Conservation (phyloP, 2,329 filamentous ascomycete species). For the Talaromyces sp. region DNA sequence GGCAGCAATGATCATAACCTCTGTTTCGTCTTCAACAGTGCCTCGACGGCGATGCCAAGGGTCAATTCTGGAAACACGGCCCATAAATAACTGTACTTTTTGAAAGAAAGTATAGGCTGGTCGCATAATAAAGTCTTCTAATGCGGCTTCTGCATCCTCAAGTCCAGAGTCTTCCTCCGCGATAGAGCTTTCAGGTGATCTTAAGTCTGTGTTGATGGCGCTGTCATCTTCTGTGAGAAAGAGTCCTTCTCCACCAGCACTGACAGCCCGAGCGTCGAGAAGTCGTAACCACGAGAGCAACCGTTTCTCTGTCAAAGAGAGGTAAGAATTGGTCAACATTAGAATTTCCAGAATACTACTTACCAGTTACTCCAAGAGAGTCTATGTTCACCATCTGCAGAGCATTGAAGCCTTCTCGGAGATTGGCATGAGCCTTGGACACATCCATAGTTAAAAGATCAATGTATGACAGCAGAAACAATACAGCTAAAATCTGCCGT, state of each 20-base stretch:
- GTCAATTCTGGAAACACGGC: slow-evolving; percentile 59
- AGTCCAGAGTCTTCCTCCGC: slow-evolving; percentile 46
- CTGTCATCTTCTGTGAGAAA: slow-evolving; percentile 56
- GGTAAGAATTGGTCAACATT: background rate
- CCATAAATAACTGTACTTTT: slow-evolving; percentile 61
- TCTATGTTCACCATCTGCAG: slow-evolving; percentile 14
- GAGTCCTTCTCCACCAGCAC: slow-evolving; percentile 59
- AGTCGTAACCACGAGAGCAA: slow-evolving; percentile 57
- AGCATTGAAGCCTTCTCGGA: slow-evolving; percentile 12
- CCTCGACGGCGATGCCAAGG: slow-evolving; percentile 60
- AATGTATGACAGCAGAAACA: slow-evolving; percentile 12
- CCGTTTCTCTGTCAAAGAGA: slow-evolving; percentile 5
- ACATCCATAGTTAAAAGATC: slow-evolving; percentile 15
- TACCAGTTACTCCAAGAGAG: slow-evolving; percentile 12
- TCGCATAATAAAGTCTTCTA: slow-evolving; percentile 60
- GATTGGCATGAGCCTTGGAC: slow-evolving; percentile 13
- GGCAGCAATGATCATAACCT: slow-evolving; percentile 59
- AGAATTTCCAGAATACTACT: too few species aligned
- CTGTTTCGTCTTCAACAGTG: slow-evolving; percentile 61
- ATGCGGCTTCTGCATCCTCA: slow-evolving; percentile 17
- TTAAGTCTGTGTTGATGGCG: slow-evolving; percentile 7
- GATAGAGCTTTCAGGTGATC: slow-evolving; percentile 24
- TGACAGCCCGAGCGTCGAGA: slow-evolving; percentile 59
- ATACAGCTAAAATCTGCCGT: slow-evolving; percentile 10
- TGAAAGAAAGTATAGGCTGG: slow-evolving; percentile 61